A percentile compares a stretch with the other conserved stretches of the same genome.
Conservation (phyloP, 2,329 filamentous ascomycete genomes). For the Venturiaceae sp. region DNA sequence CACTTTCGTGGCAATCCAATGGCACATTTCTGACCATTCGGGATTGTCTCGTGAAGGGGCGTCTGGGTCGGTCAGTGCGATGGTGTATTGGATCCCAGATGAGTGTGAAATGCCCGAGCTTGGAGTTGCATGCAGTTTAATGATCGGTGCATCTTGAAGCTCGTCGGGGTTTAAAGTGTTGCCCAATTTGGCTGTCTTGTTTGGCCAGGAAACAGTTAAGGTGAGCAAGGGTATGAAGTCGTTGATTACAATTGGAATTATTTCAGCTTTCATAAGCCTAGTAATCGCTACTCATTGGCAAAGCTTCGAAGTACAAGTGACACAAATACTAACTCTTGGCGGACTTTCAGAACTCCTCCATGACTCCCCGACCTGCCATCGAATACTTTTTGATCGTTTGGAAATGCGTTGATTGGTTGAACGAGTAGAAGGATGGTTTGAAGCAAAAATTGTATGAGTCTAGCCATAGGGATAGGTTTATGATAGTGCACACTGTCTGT, state of each 20-base stretch:
- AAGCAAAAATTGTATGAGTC: background rate
- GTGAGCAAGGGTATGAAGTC: conserved; percentile 47
- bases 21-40: conserved; percentile 48
- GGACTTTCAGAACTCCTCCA: background rate
- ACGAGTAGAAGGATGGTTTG: background rate
- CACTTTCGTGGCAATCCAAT: conserved; percentile 39
- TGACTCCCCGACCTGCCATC: background rate
- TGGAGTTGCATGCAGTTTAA: conserved; percentile 28
- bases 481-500: too few species aligned
- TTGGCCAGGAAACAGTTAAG: conserved; percentile 37
- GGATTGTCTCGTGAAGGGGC: conserved; percentile 44
- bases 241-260: conserved; percentile 42
- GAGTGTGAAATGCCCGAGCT: conserved; percentile 14
- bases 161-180: conserved; percentile 41
- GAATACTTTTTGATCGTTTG: background rate
- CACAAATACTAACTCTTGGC: background rate
- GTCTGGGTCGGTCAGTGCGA: conserved; percentile 49
- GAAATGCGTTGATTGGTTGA: background rate
- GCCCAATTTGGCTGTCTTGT: conserved; percentile 39
- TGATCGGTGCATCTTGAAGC: conserved; percentile 30
- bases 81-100: conserved; percentile 30
- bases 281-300: background rate
- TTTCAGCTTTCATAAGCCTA: conserved; percentile 28
- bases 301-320: background rate
- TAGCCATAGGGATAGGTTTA: background rate